These are phyloP conservation scores for Carex arenaria DNA, from an alignment of 202 grass and related monocot genomes.

Conservation along the genomic window DNA sequence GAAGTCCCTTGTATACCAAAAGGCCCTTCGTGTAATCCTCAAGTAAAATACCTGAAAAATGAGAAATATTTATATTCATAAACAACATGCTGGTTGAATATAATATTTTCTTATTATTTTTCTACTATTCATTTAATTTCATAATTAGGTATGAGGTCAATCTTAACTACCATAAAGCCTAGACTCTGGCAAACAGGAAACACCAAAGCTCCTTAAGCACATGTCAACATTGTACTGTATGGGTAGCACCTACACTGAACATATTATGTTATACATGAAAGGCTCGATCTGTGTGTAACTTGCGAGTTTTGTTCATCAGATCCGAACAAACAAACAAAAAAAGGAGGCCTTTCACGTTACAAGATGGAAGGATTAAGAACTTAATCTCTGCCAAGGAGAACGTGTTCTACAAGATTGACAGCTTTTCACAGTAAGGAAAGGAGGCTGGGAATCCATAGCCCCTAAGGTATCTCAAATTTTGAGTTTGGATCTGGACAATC, in stretches of 20 bases:
- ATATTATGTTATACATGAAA: background rate
- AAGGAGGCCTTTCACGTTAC: background rate
- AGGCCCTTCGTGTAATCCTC: slow-evolving; percentile 15
- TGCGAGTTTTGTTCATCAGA: background rate
- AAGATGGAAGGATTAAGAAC: background rate
- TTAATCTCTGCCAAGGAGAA: background rate
- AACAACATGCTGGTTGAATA: background rate
- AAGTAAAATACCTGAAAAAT: slow-evolving; percentile 10
- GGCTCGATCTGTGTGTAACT: background rate
- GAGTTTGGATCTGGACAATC: too few relatives aligned
- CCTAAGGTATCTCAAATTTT: too few relatives aligned
- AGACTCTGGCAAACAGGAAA: background rate
- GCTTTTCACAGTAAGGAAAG: background rate
- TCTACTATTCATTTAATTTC: background rate
- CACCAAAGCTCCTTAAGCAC: background rate
- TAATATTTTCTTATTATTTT: background rate
- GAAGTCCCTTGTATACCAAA: slow-evolving; percentile 27
- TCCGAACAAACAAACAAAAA: background rate
- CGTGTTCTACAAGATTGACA: background rate
- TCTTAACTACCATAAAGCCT: background rate
- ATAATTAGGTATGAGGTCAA: background rate
- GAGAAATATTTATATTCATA: background rate
- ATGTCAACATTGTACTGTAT: background rate
- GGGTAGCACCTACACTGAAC: too few relatives aligned
- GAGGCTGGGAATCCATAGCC: background rate